Percentiles rank a stretch among this genome's conserved stretches.
These are phyloP conservation scores for Leucaena leucocephala DNA, from an alignment of 306 rosid species.

Conservation along the genomic window DNA sequence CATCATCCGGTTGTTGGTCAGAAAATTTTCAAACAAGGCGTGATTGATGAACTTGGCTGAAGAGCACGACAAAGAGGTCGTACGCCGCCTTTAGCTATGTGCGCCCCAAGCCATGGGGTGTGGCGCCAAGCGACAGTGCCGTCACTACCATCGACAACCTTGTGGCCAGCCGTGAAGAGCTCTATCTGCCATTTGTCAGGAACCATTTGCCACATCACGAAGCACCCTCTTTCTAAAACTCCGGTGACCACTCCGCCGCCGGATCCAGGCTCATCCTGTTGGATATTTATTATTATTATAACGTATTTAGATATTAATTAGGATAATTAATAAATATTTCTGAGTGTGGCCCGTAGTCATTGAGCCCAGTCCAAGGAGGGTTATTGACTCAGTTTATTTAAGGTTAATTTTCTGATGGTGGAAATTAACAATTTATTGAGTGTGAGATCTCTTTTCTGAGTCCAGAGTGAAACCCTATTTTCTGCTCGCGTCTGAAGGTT, in stretches of 20 bases:
- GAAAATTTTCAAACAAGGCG: slow-evolving; percentile 21
- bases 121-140: slow-evolving; percentile 93
- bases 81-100: slow-evolving; percentile 81
- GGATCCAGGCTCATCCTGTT: slow-evolving; percentile 66
- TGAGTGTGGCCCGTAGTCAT: too few relatives aligned
- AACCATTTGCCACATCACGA: slow-evolving; percentile 97
- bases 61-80: slow-evolving; percentile 96
- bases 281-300: too few relatives aligned
- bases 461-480: too few relatives aligned
- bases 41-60: slow-evolving; percentile 58
- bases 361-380: too few relatives aligned
- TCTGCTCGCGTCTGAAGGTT: too few relatives aligned
- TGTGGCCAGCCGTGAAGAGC: slow-evolving; percentile 77
- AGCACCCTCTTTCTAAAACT: slow-evolving; percentile 70
- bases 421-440: too few relatives aligned
- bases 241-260: slow-evolving; percentile 46
- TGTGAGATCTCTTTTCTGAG: too few relatives aligned
- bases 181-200: slow-evolving; percentile 94
- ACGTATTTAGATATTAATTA: too few relatives aligned
- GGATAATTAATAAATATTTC: too few relatives aligned
- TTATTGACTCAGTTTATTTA: too few relatives aligned
- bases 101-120: slow-evolving; percentile 93
- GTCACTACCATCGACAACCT: slow-evolving; percentile 82
- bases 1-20: slow-evolving; percentile 25
- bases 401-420: too few relatives aligned